These are phyloP conservation scores for Zalerion maritima DNA, from an alignment of 495 filamentous ascomycete genomes.

Conservation along the genomic window DNA sequence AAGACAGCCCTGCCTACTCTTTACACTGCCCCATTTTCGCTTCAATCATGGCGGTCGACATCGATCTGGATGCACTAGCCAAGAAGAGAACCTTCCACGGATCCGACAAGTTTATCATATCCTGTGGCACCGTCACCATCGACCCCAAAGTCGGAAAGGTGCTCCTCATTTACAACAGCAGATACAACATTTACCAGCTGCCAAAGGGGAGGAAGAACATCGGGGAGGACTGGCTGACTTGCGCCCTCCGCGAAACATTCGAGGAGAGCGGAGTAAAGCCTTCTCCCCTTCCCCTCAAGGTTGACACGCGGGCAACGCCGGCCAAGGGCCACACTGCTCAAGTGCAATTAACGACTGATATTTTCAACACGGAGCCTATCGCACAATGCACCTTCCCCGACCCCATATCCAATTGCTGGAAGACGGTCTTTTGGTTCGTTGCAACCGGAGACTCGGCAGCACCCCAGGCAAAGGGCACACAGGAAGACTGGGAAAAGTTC, in stretches of 20 bases:
- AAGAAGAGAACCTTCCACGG: conserved; percentile 15
- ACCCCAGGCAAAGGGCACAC: conserved; percentile 8
- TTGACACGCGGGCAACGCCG: conserved; percentile 19
- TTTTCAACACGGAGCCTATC: conserved; percentile 14
- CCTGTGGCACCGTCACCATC: conserved; percentile 31
- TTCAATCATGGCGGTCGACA: too few relatives aligned
- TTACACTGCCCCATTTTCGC: too few relatives aligned
- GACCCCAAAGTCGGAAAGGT: conserved; percentile 25
- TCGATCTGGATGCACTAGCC: too few relatives aligned
- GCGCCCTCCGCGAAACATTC: conserved; percentile 29
- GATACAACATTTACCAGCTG: conserved; percentile 27
- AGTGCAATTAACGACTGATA: conserved; percentile 13
- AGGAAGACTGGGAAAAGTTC: conserved; percentile 17
- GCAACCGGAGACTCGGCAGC: conserved; percentile 16
- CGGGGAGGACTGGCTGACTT: conserved; percentile 23
- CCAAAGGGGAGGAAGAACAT: conserved; percentile 33
- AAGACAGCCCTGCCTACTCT: too few relatives aligned
- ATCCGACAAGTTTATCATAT: conserved; percentile 25
- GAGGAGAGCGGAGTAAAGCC: conserved; percentile 29
- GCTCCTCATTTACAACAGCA: conserved; percentile 27
- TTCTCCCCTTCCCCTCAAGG: conserved; percentile 19
- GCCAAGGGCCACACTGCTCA: conserved; percentile 12
- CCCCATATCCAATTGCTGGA: conserved; percentile 16
- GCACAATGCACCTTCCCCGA: conserved; percentile 15
- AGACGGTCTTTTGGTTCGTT: conserved; percentile 17